These are phyloP conservation scores for Plasmodium sp. DNA, from an alignment of 169 alveolate species.

Conservation along the genomic window DNA sequence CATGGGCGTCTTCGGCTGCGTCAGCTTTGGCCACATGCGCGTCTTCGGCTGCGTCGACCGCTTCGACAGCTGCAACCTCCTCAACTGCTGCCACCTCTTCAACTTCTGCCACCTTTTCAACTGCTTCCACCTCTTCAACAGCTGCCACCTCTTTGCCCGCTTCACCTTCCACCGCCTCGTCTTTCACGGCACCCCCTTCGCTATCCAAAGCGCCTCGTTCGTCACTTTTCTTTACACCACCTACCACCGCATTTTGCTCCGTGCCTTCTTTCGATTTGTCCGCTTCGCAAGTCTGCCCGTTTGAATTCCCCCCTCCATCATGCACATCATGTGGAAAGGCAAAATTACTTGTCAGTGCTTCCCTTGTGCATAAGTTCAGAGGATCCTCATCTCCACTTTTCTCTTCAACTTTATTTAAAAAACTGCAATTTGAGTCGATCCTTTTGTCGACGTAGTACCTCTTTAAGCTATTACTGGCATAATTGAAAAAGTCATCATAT, in stretches of 20 bases:
- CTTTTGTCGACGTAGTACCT: constrained; percentile 1
- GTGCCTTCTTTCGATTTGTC: neutral
- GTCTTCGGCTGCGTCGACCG: neutral
- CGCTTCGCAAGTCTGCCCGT: neutral
- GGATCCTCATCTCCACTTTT: neutral
- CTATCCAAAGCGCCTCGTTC: neutral
- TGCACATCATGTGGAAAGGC: neutral
- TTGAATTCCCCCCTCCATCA: neutral
- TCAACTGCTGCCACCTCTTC: neutral
- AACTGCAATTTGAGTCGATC: neutral
- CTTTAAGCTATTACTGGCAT: constrained; percentile 9
- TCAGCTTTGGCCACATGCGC: neutral
- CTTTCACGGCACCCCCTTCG: neutral
- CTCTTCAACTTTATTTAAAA: neutral
- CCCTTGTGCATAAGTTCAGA: neutral
- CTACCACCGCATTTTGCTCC: neutral
- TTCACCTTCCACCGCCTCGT: neutral
- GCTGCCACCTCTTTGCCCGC: neutral
- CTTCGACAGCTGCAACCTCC: neutral
- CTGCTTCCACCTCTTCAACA: neutral
- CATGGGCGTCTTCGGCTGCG: neutral
- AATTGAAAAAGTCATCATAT: constrained; percentile 23
- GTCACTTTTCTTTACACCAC: neutral
- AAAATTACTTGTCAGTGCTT: neutral
- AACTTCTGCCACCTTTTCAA: neutral